Evolutionary conservation across 2,329 filamentous ascomycete genomes (phyloP).

Genomic region (Fusarium sp.): DNA sequence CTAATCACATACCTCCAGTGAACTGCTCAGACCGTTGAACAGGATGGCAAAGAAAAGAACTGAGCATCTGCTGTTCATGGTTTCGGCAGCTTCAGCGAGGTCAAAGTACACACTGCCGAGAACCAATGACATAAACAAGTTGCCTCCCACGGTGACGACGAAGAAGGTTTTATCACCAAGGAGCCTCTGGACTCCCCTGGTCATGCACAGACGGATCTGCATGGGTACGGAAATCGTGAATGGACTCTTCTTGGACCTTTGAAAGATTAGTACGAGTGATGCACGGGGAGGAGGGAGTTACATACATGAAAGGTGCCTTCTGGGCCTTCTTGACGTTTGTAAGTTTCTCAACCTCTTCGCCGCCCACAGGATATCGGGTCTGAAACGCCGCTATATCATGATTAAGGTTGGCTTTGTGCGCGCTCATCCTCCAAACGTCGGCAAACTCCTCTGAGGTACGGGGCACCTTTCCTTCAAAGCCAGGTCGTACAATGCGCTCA

Average conservation of each 20-base stretch:
- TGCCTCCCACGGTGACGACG: constrained; percentile 8
- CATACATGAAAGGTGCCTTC: constrained; percentile 30
- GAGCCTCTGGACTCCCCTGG: constrained; percentile 34
- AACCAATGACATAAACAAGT: background rate
- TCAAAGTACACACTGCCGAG: constrained; percentile 3
- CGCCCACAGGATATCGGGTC: constrained; percentile 31
- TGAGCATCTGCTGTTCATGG: background rate
- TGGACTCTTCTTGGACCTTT: constrained; percentile 44
- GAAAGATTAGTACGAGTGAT: background rate
- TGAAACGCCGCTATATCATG: background rate
- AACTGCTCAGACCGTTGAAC: constrained; percentile 25
- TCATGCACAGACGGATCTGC: constrained; percentile 57
- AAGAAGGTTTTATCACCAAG: constrained; percentile 37
- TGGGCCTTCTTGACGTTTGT: constrained; percentile 20
- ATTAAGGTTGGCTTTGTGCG: constrained; percentile 37
- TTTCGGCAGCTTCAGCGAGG: background rate
- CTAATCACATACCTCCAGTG: constrained; percentile 10
- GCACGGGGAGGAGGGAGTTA: background rate
- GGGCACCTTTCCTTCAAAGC: constrained; percentile 47
- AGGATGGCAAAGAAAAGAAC: constrained; percentile 24
- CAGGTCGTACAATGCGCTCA: constrained; percentile 48
- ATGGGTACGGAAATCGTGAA: constrained; percentile 60
- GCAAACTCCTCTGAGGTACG: constrained; percentile 51
- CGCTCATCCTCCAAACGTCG: constrained; percentile 46
- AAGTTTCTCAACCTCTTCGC: constrained; percentile 11